A percentile compares a stretch with the other conserved stretches of the same genome.
Evolutionary conservation across 1,284 basidiomycete species (phyloP).

Genomic region (Puccinia coronata): DNA sequence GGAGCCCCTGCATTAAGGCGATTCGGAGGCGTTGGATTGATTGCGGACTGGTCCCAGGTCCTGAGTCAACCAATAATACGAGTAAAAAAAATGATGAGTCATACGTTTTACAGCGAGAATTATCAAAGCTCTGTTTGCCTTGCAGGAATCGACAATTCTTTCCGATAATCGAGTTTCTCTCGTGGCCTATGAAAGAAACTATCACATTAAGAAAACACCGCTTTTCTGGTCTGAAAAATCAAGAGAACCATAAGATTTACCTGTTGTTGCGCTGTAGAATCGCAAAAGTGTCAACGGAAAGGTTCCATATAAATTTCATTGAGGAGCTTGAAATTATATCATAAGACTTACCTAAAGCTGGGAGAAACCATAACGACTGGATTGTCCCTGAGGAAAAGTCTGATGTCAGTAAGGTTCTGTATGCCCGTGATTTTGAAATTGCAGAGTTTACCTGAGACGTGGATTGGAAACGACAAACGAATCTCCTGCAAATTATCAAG

Average conservation of each 20-base stretch:
- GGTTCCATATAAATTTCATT: not conserved
- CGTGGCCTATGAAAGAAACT: constrained; percentile 54
- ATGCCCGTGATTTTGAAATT: not conserved
- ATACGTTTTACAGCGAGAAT: not conserved
- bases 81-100: not conserved
- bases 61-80: not conserved
- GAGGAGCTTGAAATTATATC: not conserved
- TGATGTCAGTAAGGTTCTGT: not conserved
- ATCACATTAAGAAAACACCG: too few relatives aligned
- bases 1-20: constrained; percentile 1
- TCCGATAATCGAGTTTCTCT: constrained; percentile 54
- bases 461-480: constrained; percentile 37
- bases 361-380: constrained; percentile 46
- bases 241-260: constrained; percentile 17
- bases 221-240: too few relatives aligned
- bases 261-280: constrained; percentile 35
- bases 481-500: constrained; percentile 1
- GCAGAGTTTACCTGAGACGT: constrained; percentile 16
- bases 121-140: not conserved
- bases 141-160: constrained; percentile 54
- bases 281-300: not conserved
- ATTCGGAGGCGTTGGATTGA: constrained; percentile 28
- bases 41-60: constrained; percentile 39
- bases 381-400: constrained; percentile 30
- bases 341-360: constrained; percentile 32